Percentiles rank a stretch among this genome's conserved stretches.
Evolutionary conservation across 2,329 filamentous ascomycete species (phyloP).

Genomic region (Helicocarpus griseus): DNA sequence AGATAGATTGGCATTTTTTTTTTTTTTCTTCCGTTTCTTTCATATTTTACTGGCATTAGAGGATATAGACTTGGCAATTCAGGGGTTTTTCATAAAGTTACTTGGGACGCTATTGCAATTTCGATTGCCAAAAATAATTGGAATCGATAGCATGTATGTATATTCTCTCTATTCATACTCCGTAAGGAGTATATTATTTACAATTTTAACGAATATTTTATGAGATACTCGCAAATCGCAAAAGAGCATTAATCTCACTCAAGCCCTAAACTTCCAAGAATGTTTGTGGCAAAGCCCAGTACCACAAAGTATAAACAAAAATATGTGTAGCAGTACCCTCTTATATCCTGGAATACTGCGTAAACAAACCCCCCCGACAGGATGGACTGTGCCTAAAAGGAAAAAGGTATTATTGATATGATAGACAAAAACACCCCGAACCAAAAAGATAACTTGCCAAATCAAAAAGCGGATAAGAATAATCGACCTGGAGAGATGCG

Average conservation of each 20-base stretch:
- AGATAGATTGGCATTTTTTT: too few relatives aligned
- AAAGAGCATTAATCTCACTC: too few relatives aligned
- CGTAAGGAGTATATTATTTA: not conserved
- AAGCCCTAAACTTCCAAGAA: too few relatives aligned
- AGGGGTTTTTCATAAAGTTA: too few relatives aligned
- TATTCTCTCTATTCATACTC: not conserved
- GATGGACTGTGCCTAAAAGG: not conserved
- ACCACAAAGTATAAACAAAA: not conserved
- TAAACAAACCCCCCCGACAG: too few relatives aligned
- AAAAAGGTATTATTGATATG: not conserved
- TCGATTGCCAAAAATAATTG: too few relatives aligned
- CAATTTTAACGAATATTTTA: not conserved
- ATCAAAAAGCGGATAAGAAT: too few relatives aligned
- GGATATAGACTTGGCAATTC: not conserved
- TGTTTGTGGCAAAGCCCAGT: too few relatives aligned
- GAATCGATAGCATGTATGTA: too few relatives aligned
- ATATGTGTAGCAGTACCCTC: not conserved
- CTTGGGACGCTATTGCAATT: too few relatives aligned
- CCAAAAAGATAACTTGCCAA: not conserved
- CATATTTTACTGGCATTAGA: not conserved
- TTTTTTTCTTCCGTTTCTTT: not conserved
- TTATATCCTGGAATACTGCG: too few relatives aligned
- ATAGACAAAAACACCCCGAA: not conserved
- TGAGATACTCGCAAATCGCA: too few relatives aligned
- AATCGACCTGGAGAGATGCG: not conserved